These are phyloP conservation scores for Plasmopara halstedii DNA, from an alignment of 352 stramenopile species.

Conservation along the genomic window DNA sequence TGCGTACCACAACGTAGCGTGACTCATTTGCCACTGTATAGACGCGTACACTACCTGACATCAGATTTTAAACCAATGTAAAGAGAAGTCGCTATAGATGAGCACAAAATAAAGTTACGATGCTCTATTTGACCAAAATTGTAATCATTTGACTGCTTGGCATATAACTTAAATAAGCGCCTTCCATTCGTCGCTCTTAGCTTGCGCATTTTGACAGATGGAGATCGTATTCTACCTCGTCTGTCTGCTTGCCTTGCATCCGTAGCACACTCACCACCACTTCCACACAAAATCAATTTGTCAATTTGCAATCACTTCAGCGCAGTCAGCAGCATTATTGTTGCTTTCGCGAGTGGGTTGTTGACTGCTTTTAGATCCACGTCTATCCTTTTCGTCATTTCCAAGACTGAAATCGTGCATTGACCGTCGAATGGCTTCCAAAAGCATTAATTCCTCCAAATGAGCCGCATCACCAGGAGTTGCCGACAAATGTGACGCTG, in stretches of 20 bases:
- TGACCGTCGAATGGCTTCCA: constrained; percentile 76
- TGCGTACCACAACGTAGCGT: constrained; percentile 49
- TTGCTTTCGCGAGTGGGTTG: constrained; percentile 14
- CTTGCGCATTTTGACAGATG: constrained; percentile 14
- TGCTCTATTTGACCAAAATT: no score
- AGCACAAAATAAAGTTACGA: no score
- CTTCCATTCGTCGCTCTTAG: constrained; percentile 24
- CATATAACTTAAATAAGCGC: constrained; percentile 44
- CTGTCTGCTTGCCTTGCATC: constrained; percentile 9
- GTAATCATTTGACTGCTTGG: no score
- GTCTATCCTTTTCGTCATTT: constrained; percentile 28
- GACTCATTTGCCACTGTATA: constrained; percentile 60
- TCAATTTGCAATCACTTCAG: no score
- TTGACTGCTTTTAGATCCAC: constrained; percentile 16
- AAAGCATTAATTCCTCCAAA: constrained; percentile 74
- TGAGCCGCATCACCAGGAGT: constrained; percentile 45
- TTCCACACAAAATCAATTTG: not conserved
- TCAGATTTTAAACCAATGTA: constrained; percentile 18
- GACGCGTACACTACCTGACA: constrained; percentile 29
- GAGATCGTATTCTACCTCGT: constrained; percentile 8
- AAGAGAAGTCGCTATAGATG: no score
- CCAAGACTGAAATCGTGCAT: constrained; percentile 51
- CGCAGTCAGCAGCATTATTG: constrained; percentile 22
- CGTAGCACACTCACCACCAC: constrained; percentile 8
- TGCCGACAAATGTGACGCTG: constrained; percentile 24